A percentile compares a stretch with the other conserved stretches of the same genome.
phyloP scores from a whole-genome alignment of 1,284 basidiomycete species.

The Mycena sp. region DNA sequence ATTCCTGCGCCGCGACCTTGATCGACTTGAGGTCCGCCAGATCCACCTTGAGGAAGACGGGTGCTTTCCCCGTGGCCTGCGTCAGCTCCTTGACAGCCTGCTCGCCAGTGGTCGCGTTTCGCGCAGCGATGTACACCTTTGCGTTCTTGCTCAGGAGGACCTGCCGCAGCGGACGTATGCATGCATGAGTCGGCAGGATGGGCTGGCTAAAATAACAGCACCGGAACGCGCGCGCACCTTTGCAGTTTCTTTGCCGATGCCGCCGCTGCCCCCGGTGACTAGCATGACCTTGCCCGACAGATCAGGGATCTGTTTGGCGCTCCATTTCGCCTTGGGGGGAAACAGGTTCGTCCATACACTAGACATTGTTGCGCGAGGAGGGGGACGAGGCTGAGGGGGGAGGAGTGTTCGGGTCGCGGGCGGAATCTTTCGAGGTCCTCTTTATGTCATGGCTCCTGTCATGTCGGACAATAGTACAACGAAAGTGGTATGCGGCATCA shows the following conservation, averaged over 20 bases:
- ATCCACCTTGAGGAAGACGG: conserved; percentile 62
- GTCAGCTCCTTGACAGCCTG: conserved; percentile 59
- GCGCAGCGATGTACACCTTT: conserved; percentile 66
- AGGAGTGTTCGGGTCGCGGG: too few species aligned
- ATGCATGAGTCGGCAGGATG: not conserved
- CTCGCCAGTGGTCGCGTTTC: conserved; percentile 52
- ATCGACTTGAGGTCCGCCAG: conserved; percentile 60
- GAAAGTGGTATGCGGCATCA: too few species aligned
- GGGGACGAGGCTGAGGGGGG: too few species aligned
- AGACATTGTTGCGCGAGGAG: too few species aligned
- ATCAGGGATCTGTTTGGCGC: conserved; percentile 58
- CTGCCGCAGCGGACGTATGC: conserved; percentile 30
- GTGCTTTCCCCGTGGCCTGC: conserved; percentile 49
- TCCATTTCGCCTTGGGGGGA: conserved; percentile 55
- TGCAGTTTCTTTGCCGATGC: conserved; percentile 17
- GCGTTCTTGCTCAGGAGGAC: conserved; percentile 59
- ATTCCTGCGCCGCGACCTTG: conserved; percentile 55
- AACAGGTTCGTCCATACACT: too few species aligned
- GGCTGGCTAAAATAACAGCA: not conserved
- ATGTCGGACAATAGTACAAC: too few species aligned
- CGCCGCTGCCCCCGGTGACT: conserved; percentile 44
- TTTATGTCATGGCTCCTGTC: too few species aligned
- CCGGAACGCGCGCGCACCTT: not conserved
- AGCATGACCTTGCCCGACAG: conserved; percentile 47
- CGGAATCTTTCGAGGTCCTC: too few species aligned